Evolutionary conservation across 2,329 filamentous ascomycete genomes (phyloP).

Genomic region (Colletotrichum zoysiae): DNA sequence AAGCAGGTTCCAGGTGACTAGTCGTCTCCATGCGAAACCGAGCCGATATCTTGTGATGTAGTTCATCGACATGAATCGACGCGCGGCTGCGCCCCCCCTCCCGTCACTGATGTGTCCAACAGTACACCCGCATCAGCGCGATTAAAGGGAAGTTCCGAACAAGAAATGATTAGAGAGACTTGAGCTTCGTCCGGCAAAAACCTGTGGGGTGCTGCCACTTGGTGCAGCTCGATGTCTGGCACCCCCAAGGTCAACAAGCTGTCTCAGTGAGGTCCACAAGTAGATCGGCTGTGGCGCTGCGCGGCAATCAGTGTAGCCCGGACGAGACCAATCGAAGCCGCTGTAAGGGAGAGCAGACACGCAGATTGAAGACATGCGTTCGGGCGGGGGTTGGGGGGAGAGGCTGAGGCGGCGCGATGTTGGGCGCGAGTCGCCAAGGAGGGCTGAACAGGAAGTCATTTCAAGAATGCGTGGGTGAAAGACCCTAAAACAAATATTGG

Average conservation of each 20-base stretch:
- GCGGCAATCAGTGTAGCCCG: not conserved
- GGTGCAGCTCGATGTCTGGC: not conserved
- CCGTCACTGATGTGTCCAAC: not conserved
- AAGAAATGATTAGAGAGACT: not conserved
- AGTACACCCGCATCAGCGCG: not conserved
- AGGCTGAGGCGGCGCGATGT: constrained; percentile 11
- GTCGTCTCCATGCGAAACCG: not conserved
- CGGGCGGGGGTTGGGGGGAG: not conserved
- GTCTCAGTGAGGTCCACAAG: not conserved
- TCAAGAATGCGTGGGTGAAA: not conserved
- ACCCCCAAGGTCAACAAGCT: not conserved
- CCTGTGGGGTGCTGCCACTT: not conserved
- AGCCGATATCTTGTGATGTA: not conserved
- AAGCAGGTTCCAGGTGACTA: not conserved
- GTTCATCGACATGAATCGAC: not conserved
- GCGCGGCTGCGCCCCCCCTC: not conserved
- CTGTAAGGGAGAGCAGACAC: not conserved
- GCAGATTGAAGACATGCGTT: not conserved
- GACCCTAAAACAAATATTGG: constrained; percentile 7
- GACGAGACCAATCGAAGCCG: not conserved
- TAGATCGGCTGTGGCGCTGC: not conserved
- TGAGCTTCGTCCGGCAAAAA: not conserved
- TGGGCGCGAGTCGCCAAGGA: not conserved
- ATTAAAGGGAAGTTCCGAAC: not conserved
- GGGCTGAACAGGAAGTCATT: not conserved